Conservation (phyloP, 2,329 filamentous ascomycete genomes). For the Cadophora sp. region DNA sequence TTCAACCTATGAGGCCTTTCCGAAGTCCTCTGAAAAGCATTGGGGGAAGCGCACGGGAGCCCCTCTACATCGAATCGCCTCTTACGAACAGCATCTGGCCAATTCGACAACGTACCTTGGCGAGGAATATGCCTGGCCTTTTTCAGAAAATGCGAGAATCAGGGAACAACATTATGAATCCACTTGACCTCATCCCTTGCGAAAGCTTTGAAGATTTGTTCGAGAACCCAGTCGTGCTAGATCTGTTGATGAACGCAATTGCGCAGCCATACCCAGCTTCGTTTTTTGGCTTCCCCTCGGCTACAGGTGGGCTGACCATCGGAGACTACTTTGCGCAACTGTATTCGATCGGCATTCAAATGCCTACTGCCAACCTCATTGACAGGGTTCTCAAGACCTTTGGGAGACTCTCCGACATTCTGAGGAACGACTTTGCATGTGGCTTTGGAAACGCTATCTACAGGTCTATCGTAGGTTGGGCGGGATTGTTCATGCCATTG, state of each 20-base stretch:
- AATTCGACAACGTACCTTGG: neutral
- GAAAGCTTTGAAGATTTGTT: neutral
- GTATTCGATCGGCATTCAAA: neutral
- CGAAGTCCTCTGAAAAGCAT: conserved; percentile 5
- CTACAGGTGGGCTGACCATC: neutral
- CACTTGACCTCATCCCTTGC: neutral
- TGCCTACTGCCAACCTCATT: too few relatives aligned
- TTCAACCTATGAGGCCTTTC: neutral
- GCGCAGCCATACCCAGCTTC: neutral
- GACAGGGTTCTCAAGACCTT: neutral
- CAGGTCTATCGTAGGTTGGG: neutral
- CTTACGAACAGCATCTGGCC: conserved; percentile 13
- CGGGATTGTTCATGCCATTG: neutral
- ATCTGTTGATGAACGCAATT: conserved; percentile 3
- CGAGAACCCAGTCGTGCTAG: neutral
- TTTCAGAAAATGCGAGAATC: conserved; percentile 9
- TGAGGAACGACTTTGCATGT: neutral
- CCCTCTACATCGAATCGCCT: neutral
- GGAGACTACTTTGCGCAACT: neutral
- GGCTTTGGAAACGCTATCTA: neutral
- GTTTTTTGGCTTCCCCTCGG: neutral
- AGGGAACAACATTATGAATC: neutral
- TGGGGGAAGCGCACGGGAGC: neutral
- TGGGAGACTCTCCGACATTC: neutral
- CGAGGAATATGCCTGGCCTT: conserved; percentile 11